Percentiles rank a stretch among this genome's conserved stretches.
Evolutionary conservation across 495 filamentous ascomycete species (phyloP).

Genomic region (Opeltia flavorubescens): DNA sequence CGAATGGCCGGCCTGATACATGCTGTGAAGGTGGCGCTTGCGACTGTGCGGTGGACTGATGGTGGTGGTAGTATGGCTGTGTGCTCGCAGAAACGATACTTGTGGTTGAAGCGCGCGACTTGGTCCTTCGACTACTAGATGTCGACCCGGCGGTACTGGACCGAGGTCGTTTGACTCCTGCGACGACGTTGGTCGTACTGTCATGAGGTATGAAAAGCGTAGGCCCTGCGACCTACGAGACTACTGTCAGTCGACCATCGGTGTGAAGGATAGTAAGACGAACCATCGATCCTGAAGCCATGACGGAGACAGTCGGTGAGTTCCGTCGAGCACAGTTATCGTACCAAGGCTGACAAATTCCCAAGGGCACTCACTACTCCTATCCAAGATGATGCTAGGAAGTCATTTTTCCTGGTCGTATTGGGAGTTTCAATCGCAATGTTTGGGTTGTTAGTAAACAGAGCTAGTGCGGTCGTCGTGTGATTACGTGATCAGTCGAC

Average conservation of each 20-base stretch:
- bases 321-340: background rate
- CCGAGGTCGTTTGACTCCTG: constrained; percentile 27
- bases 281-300: background rate
- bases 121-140: constrained; percentile 47
- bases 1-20: constrained; percentile 33
- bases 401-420: no score
- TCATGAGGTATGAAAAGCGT: background rate
- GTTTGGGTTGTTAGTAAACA: no score
- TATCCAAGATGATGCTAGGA: no score
- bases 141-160: constrained; percentile 43
- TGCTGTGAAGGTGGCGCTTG: constrained; percentile 40
- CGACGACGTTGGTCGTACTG: background rate
- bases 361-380: background rate
- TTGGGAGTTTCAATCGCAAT: no score
- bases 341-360: background rate
- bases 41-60: constrained; percentile 37
- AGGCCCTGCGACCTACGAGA: background rate
- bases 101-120: constrained; percentile 75
- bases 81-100: constrained; percentile 59
- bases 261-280: background rate
- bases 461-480: no score
- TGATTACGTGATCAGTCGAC: no score
- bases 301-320: background rate
- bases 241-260: background rate
- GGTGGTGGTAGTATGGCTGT: constrained; percentile 47